These are phyloP conservation scores for Saksenaea oblongispora DNA, from an alignment of 371 early-diverging fungal species.

Conservation along the genomic window DNA sequence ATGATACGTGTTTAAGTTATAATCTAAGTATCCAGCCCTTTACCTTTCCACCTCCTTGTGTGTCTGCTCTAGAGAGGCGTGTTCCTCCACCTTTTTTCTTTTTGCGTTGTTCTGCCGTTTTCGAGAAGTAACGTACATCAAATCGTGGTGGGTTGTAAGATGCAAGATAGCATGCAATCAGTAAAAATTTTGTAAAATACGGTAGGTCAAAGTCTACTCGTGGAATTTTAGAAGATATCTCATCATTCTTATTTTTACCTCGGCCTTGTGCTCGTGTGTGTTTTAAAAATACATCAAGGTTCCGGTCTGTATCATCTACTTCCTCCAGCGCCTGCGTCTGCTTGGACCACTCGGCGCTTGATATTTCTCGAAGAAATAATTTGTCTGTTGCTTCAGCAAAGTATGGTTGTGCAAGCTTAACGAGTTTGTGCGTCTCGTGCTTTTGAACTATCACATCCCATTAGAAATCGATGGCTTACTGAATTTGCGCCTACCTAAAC, in stretches of 20 bases:
- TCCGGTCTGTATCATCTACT: constrained; percentile 5
- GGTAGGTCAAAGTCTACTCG: constrained; percentile 67
- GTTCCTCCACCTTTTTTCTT: constrained; percentile 55
- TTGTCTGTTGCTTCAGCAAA: constrained; percentile 81
- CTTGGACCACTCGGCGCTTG: constrained; percentile 78
- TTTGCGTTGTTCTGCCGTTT: constrained; percentile 51
- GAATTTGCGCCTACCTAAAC: constrained; percentile 52
- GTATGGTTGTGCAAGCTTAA: constrained; percentile 72
- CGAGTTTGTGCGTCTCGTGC: constrained; percentile 69
- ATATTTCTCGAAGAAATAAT: constrained; percentile 82
- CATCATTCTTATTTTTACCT: constrained; percentile 8
- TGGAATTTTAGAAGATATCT: background rate
- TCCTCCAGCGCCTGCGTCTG: constrained; percentile 30
- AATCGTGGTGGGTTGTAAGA: constrained; percentile 90
- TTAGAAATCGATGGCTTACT: background rate
- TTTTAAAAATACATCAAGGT: constrained; percentile 9
- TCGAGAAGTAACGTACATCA: constrained; percentile 85
- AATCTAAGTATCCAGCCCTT: background rate
- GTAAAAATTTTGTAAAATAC: constrained; percentile 78
- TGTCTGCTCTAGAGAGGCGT: constrained; percentile 38
- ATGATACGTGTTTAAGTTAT: no score
- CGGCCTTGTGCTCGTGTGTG: constrained; percentile 13
- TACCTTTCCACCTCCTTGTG: constrained; percentile 48
- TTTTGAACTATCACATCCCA: constrained; percentile 28
- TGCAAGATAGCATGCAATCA: constrained; percentile 88